Conservation (phyloP, 2,329 filamentous ascomycete genomes). For the Sclerotinia minor region DNA sequence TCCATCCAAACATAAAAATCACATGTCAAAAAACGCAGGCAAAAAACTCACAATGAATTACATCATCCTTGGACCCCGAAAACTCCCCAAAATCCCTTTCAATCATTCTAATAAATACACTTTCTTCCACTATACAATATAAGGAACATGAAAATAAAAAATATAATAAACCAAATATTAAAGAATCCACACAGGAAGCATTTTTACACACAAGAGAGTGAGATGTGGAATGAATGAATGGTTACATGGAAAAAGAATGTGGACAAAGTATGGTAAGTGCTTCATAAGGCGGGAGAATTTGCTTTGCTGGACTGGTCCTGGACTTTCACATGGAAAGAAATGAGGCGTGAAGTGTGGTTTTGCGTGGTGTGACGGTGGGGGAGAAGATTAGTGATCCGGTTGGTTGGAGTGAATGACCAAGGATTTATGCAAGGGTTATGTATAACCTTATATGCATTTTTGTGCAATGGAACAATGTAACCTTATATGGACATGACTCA, state of each 20-base stretch:
- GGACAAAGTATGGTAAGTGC: neutral
- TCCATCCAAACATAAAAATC: constrained; percentile 27
- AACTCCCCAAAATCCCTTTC: neutral
- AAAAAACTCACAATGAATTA: constrained; percentile 36
- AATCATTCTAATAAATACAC: constrained; percentile 11
- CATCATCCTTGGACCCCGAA: constrained; percentile 22
- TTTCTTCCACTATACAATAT: neutral
- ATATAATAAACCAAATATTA: neutral
- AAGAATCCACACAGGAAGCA: neutral
- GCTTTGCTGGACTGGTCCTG: too few relatives aligned
- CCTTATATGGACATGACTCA: too few relatives aligned
- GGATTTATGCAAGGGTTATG: neutral
- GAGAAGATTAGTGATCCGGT: neutral
- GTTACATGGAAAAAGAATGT: neutral
- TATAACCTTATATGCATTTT: too few relatives aligned
- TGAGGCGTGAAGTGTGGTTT: neutral
- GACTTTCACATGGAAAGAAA: constrained; percentile 12
- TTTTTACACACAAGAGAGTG: constrained; percentile 8
- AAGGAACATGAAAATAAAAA: too few relatives aligned
- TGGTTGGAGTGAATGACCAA: neutral
- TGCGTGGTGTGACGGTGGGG: neutral
- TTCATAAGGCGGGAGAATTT: neutral
- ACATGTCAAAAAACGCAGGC: constrained; percentile 35
- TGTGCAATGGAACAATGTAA: too few relatives aligned
- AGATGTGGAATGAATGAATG: constrained; percentile 5